A percentile compares a stretch with the other conserved stretches of the same genome.
These are phyloP conservation scores for Aspergillus awamori DNA, from an alignment of 2,329 filamentous ascomycete species.

Conservation along the genomic window DNA sequence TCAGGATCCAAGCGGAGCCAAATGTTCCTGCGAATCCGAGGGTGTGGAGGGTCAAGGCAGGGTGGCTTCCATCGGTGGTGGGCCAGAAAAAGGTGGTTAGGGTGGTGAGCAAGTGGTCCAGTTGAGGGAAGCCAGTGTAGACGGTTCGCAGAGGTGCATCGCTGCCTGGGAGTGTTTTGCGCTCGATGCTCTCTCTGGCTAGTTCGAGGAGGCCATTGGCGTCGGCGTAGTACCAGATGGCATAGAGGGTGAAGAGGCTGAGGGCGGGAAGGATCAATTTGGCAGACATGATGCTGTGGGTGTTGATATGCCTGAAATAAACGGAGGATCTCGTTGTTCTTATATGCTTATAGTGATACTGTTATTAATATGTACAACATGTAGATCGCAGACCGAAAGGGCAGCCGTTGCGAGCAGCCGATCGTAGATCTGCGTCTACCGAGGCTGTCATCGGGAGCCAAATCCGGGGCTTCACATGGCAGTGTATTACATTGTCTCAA, in stretches of 20 bases:
- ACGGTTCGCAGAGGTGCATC: slow-evolving; percentile 33
- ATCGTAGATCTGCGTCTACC: neutral
- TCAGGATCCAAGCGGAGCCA: slow-evolving; percentile 46
- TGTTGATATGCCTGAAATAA: no score
- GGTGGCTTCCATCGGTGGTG: slow-evolving; percentile 41
- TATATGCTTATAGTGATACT: neutral
- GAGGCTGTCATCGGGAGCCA: neutral
- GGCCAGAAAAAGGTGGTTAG: slow-evolving; percentile 47
- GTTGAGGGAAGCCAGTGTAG: slow-evolving; percentile 38
- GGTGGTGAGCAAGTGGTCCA: slow-evolving; percentile 36
- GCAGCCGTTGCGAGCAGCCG: neutral
- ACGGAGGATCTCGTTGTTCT: neutral
- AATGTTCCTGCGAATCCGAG: slow-evolving; percentile 46
- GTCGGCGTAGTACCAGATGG: slow-evolving; percentile 38
- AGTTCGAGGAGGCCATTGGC: slow-evolving; percentile 35
- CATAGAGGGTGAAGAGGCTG: slow-evolving; percentile 36
- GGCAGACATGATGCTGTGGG: slow-evolving; percentile 20
- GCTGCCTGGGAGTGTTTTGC: slow-evolving; percentile 30
- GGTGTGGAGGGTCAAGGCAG: slow-evolving; percentile 40
- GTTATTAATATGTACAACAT: no score
- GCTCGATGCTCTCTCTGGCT: slow-evolving; percentile 22
- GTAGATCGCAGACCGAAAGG: neutral
- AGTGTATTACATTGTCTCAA: no score
- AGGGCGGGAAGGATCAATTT: slow-evolving; percentile 34
- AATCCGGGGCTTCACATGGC: neutral